Evolutionary conservation across 805 yeast species (phyloP).

Genomic region (Candida methanosorbosa): DNA sequence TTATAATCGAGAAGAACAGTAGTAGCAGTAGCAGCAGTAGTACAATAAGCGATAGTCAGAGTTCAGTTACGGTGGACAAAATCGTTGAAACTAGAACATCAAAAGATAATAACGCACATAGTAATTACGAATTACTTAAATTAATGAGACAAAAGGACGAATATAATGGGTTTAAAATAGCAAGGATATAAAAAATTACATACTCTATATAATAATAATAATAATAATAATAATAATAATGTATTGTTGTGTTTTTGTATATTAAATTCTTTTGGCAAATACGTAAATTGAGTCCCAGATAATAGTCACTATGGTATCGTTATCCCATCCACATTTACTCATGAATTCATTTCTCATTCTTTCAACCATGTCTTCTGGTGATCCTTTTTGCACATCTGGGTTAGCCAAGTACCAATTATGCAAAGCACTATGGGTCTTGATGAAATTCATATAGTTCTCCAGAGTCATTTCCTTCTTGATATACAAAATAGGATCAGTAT

Average conservation of each 20-base stretch:
- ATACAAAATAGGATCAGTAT: conserved; percentile 9
- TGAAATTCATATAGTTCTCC: conserved; percentile 11
- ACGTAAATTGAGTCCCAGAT: conserved; percentile 31
- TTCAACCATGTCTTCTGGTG: conserved; percentile 10
- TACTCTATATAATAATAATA: too few relatives aligned
- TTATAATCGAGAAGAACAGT: conserved; percentile 44
- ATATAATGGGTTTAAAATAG: conserved; percentile 3
- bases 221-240: too few relatives aligned
- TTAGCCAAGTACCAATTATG: conserved; percentile 15
- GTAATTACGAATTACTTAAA: conserved; percentile 5
- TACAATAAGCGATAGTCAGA: not conserved
- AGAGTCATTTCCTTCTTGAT: conserved; percentile 10
- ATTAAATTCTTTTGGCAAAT: not conserved
- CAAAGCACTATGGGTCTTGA: conserved; percentile 17
- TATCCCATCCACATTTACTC: conserved; percentile 34
- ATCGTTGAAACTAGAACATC: not conserved
- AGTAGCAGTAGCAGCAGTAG: too few relatives aligned
- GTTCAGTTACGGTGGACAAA: not conserved
- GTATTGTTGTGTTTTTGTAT: too few relatives aligned
- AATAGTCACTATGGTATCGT: conserved; percentile 31
- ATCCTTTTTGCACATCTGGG: conserved; percentile 8
- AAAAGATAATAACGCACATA: conserved; percentile 1
- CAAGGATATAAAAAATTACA: conserved; percentile 1
- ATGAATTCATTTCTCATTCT: conserved; percentile 11
- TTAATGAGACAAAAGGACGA: conserved; percentile 1